Evolutionary conservation across 2,329 filamentous ascomycete genomes (phyloP), one percentile per base, ranked within the genome.

Genomic region (Orbilia oligospora): DNA sequence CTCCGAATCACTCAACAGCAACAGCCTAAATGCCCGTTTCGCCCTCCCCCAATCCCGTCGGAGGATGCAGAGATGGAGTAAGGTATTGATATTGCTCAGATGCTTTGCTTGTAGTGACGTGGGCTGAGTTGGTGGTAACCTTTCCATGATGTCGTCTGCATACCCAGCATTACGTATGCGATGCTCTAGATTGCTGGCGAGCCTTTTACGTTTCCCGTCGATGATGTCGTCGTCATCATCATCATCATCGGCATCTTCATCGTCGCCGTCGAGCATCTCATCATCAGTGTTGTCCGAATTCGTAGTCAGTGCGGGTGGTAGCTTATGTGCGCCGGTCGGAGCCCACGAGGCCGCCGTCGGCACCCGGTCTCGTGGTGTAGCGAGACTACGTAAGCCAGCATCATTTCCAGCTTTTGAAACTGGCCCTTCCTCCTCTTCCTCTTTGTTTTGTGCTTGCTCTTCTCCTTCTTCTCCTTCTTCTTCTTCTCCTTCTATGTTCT

Each of bases 51-150:
- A 82, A 64, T 81, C 81, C 14, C 72, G 70, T 33, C 67, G 68
- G 22, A 81, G 63, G 18, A 82, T 58, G n/a, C 79, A 76, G 55
- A 80, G 69, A 71, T 82, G 76, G 1, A 82, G 70, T 12, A 82
- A 69, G 3, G 81, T 80, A 33, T 80, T 80, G 27, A 82, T 70
- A 38, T 81, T 71, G n/a, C 68, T 55, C 14, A 80, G 46, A 58
- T 82, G 81, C 18, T 80, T 80, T 5, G 48, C 63, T 18, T 81
- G 81, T 1, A 82, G 55, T 9, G 72, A 71, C 9, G 33, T 51
- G 4, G 78, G 80, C 24, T 58, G 65, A 2, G 24, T 10, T 5
- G 81, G 79, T 0, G 81, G 73, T n/a, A 79, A 38, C 27, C 79
- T 55, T 30, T 75, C 70, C 36, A 44, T 61, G 18, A 75, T 70